Percentiles rank a stretch among this genome's conserved stretches.
These are phyloP conservation scores for Euclidium syriacum DNA, from an alignment of 345 rosid genomes.

Conservation along the genomic window DNA sequence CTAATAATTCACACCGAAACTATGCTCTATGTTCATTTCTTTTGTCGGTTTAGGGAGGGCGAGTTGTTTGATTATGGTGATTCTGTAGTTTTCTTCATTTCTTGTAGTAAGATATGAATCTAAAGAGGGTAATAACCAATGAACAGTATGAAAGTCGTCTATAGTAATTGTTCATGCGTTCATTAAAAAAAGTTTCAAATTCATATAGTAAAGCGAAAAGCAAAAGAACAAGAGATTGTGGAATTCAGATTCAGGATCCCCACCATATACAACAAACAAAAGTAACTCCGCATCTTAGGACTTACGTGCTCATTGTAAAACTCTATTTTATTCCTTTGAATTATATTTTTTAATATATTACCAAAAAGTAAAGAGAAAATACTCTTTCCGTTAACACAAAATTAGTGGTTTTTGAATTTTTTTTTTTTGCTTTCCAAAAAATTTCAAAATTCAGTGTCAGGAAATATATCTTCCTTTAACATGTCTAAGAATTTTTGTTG, in stretches of 20 bases:
- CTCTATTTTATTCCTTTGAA: no score
- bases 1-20: slow-evolving; percentile 11
- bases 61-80: neutral
- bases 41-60: slow-evolving; percentile 9
- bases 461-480: no score
- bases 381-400: no score
- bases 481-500: no score
- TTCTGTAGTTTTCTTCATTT: neutral
- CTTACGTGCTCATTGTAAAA: neutral
- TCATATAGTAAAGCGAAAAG: neutral
- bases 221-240: neutral
- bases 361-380: no score
- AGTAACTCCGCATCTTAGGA: neutral
- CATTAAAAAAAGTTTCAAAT: neutral
- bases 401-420: no score
- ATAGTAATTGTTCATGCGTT: neutral
- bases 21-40: neutral
- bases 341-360: no score
- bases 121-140: neutral
- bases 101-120: neutral
- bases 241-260: neutral
- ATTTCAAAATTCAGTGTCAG: no score
- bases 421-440: no score
- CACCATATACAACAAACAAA: neutral
- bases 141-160: neutral